Evolutionary conservation across 768 basidiomycete species (phyloP), one percentile per base, ranked within the genome.

Genomic region (Mycena rebaudengoi): DNA sequence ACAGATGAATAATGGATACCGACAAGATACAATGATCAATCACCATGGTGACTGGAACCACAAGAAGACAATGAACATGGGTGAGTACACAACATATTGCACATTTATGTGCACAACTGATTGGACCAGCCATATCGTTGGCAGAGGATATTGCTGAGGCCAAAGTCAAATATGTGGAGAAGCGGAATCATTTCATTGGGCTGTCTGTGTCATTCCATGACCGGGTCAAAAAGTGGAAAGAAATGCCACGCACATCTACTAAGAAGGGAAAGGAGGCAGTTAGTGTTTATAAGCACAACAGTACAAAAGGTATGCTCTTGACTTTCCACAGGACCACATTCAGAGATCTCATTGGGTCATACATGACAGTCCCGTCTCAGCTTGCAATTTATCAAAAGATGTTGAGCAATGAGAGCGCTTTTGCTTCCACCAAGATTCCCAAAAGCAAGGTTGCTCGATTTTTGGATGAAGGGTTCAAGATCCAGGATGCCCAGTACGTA

Each of bases 1-100:
- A 21, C 69, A 74, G 45, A 71, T 71, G 73, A 67, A 68, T 29
- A 52, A 55, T 11, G 72, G 70, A 8, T 52, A 66, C 41, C 57
- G 66, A 18, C 67, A 68, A n/a, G 72, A 73, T 35, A 68, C 68
- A 1, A 52, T 73, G 23, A 60, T 69, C 35, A 66, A 71, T 45
- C 50, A 62, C 14, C 56, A 56, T 26, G 62, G 63, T 10, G 50
- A 60, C 41, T 66, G 67, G 71, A 73, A 73, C 54, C 66, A 59
- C 53, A 48, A 46, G 23, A 70, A 69, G 43, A 60, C 44, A 12
- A 26, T 46, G 28, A 37, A 29, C 43, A 21, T 58, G 20, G 7
- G 56, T 48, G 51, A 37, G 51, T 58, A 16, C 7, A 4, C 5
- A 7, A 5, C 21, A 11, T 25, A 7, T 23, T 18, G 11, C 26